phyloP scores from a whole-genome alignment of 2,329 filamentous ascomycete genomes.

The Neonectria coccinea region DNA sequence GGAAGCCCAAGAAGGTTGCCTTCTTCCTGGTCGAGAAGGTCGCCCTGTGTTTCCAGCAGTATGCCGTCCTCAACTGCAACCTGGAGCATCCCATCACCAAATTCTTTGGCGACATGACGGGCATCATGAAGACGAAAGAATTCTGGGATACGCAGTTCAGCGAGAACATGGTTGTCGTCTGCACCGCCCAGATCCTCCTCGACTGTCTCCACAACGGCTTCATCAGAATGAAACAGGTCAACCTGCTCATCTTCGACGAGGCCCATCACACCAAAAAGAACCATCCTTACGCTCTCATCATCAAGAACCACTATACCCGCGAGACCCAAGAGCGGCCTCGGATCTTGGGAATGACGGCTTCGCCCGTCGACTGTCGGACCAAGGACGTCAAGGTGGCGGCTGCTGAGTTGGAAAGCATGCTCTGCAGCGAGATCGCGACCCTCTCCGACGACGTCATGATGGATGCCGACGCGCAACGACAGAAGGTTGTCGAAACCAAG shows the following conservation, averaged over 20 bases:
- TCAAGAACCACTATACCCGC: conserved; percentile 84
- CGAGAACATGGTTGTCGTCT: conserved; percentile 86
- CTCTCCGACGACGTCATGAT: conserved; percentile 57
- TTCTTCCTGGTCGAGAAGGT: conserved; percentile 96
- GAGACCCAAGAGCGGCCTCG: conserved; percentile 70
- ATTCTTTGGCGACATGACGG: conserved; percentile 77
- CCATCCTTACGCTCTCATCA: conserved; percentile 89
- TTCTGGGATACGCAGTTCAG: conserved; percentile 66
- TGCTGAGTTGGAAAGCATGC: conserved; percentile 77
- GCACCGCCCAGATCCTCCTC: conserved; percentile 88
- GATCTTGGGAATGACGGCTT: conserved; percentile 97
- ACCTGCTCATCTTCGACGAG: conserved; percentile 93
- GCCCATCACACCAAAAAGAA: conserved; percentile 96
- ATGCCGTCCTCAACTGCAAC: conserved; percentile 83
- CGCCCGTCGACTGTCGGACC: conserved; percentile 85
- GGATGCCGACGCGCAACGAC: conserved; percentile 37
- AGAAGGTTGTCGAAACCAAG: conserved; percentile 67
- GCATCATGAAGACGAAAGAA: conserved; percentile 53
- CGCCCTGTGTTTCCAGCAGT: conserved; percentile 89
- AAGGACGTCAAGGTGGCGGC: conserved; percentile 76
- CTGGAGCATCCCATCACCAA: conserved; percentile 79
- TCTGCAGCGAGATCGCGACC: conserved; percentile 88
- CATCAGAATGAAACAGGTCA: conserved; percentile 84
- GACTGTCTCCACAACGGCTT: conserved; percentile 84
- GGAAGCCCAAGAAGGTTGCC: conserved; percentile 72